Evolutionary conservation across 768 basidiomycete genomes (phyloP), one percentile per base, ranked within the genome.

Genomic region (Porphyrellus cyaneotinctus): DNA sequence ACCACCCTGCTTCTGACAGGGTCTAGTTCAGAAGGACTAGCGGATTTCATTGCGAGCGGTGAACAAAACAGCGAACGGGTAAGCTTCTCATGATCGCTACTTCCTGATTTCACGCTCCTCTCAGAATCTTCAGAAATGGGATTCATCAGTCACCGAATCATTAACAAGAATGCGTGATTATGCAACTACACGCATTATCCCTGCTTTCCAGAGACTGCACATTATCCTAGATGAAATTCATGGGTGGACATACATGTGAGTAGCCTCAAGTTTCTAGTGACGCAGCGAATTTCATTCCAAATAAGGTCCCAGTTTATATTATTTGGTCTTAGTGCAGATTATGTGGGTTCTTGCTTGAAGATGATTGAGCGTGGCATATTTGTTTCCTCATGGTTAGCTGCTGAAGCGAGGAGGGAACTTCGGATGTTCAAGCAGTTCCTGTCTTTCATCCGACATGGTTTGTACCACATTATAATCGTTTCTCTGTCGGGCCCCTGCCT

Each of bases 11-110:
- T 92, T 41, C 77, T 82, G 15, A 87, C 87, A 22, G 88, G 90
- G 8, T 77, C 82, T 49, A 71, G 81, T n/a, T 83, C 87, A 26
- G 87, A 88, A 49, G 74, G 86, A 9, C 73, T 93, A 31, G 61
- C 71, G 24, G 90, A 92, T 69, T 88, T 88, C 65, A 74, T 92
- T 47, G 82, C 85, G 13, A 88, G 87, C 54, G 80, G 80, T 18
- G 88, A 90, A 60, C 83, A 85, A 62, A 87, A 87, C 78, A 88
- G 84, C 53, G 90, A 93, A 70, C 76, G 91, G 65, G 91, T 90
- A 71, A 59, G 72, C 65, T 35, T 51, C 39, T 38, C 37, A 37
- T 44, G 47, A 56, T 56, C 51, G 39, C 51, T 46, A 12, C 26
- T 42, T n/a, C 43, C 43, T 41, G 53, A 54, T 31, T 61, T 70